Evolutionary conservation across 352 stramenopile genomes (phyloP), one percentile per base, ranked within the genome.

Genomic region (Pythium dissotocum): DNA sequence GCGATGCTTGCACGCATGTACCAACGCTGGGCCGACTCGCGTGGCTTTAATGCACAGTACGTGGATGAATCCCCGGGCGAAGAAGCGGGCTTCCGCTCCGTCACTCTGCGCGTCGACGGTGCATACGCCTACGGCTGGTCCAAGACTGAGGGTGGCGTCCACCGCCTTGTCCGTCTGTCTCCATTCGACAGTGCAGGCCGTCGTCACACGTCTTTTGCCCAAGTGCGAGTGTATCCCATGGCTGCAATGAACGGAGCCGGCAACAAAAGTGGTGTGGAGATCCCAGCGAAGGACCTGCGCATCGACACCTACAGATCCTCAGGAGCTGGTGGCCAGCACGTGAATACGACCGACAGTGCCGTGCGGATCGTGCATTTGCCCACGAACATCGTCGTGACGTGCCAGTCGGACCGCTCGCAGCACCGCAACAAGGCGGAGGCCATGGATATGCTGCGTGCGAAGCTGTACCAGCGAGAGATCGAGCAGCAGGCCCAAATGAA

Each of bases 1-100:
- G 82, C 82, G 18, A 98, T 99, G 82, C 75, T 99, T 24, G 79
- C 93, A 57, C 85, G 93, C 48, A 99, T 99, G 97, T 99, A 99
- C 74, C 69, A 77, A 51, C 82, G 94, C 2, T 92, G 80, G 85
- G 75, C 69, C 2, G 70, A 80, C 6, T 16, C 63, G 8, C 76
- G 83, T 4, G 58, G 61, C 6, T 92, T 87, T 52, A 62, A 71
- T 46, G 89, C 88, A 16, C 92, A 98, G 56, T 78, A 92, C 12
- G 91, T 97, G 71, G 77, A 98, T 88, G 78, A 97, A 89, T 87
- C 91, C 49, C 71, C 83, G 71, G 70, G 88, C 67, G 83, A 80
- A 89, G 75, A 83, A 77, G 71, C 87, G 82, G 84, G 83, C 35
- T 90, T 92, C 63, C 78, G 86, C 21, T 83, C 83, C 0, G 77